phyloP scores from a whole-genome alignment of 116 monocot species.

The Phalaenopsis hybrid region DNA sequence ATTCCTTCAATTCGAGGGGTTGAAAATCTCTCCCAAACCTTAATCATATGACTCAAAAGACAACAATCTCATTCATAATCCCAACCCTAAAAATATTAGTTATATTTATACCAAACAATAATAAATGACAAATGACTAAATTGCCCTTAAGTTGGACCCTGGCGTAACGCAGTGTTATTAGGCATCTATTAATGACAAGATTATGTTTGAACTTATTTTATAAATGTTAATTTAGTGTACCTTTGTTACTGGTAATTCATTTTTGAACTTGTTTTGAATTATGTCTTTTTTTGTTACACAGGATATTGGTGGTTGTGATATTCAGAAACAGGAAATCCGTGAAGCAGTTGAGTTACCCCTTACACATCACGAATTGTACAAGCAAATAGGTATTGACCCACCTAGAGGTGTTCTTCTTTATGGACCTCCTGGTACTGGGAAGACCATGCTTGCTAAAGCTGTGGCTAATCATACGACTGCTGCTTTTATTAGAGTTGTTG shows the following conservation, averaged over 20 bases:
- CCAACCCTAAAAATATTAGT: too few species aligned
- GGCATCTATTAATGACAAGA: background rate
- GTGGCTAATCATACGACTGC: slow-evolving; percentile 99
- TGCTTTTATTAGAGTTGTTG: slow-evolving; percentile 97
- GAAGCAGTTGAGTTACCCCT: slow-evolving; percentile 97
- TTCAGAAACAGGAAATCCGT: slow-evolving; percentile 98
- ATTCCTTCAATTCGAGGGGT: too few species aligned
- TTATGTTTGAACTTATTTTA: background rate
- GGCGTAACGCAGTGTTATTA: background rate
- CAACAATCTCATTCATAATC: too few species aligned
- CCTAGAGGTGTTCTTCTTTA: slow-evolving; percentile 97
- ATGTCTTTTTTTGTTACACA: slow-evolving; percentile 8
- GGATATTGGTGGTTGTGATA: slow-evolving; percentile 99
- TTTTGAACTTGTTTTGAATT: background rate
- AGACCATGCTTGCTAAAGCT: slow-evolving; percentile 99
- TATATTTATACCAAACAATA: too few species aligned
- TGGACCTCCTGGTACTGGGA: slow-evolving; percentile 99
- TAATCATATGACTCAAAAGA: too few species aligned
- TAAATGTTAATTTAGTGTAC: background rate
- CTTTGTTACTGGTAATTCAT: background rate
- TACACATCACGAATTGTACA: slow-evolving; percentile 97
- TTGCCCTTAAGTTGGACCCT: too few species aligned
- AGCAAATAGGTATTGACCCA: slow-evolving; percentile 98
- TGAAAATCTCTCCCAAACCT: too few species aligned
- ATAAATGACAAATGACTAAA: too few species aligned